Conservation (phyloP, 306 rosid species). For the Pyrus communis region DNA sequence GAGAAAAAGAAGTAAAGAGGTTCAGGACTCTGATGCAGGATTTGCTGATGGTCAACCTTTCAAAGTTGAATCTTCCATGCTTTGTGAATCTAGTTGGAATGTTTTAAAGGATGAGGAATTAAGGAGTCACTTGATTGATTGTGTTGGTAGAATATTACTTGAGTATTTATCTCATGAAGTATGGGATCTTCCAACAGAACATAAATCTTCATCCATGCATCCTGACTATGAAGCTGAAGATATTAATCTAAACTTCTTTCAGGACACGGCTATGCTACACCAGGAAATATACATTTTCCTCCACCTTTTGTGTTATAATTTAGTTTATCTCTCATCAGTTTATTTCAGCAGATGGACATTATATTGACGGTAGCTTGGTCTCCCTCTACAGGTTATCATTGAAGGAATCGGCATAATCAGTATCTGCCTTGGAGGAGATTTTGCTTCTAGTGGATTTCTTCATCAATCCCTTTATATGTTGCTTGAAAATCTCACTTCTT, state of each 20-base stretch:
- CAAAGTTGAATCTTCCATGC: conserved; percentile 21
- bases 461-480: conserved; percentile 86
- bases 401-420: conserved; percentile 82
- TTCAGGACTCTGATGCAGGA: conserved; percentile 15
- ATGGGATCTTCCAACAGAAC: conserved; percentile 72
- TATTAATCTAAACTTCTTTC: conserved; percentile 54
- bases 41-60: conserved; percentile 14
- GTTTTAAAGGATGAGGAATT: conserved; percentile 39
- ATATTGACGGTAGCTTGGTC: conserved; percentile 22
- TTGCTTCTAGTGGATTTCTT: conserved; percentile 74
- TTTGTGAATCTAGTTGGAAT: conserved; percentile 52
- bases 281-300: conserved; percentile 52
- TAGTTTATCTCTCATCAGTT: neutral
- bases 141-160: conserved; percentile 73
- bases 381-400: conserved; percentile 69
- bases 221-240: conserved; percentile 45
- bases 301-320: neutral
- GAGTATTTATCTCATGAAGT: conserved; percentile 82
- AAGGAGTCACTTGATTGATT: conserved; percentile 57
- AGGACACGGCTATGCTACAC: conserved; percentile 71
- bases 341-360: neutral
- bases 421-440: conserved; percentile 74
- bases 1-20: conserved; percentile 22
- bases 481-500: conserved; percentile 82
- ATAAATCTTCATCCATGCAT: conserved; percentile 25